These are phyloP conservation scores for Skeletonema marinoi DNA, from an alignment of 108 stramenopile genomes.

Conservation along the genomic window DNA sequence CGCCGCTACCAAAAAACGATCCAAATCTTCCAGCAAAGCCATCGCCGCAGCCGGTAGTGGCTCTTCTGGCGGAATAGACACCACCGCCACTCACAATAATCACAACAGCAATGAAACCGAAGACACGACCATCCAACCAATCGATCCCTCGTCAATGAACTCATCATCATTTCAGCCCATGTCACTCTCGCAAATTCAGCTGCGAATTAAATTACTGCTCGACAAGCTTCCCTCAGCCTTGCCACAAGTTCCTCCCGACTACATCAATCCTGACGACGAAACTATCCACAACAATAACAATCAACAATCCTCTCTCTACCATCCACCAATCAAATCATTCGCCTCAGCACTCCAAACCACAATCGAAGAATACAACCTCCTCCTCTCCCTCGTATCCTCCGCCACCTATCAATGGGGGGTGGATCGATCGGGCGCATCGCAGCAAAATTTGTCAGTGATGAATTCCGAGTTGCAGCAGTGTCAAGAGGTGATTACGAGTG, in stretches of 20 bases:
- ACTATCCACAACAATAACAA: background rate
- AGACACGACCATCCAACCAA: background rate
- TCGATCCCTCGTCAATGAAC: background rate
- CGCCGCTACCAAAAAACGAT: background rate
- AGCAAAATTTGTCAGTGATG: conserved; percentile 74
- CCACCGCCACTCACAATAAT: too few species aligned
- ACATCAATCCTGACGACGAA: background rate
- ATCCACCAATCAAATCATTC: conserved; percentile 51
- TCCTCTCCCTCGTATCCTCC: conserved; percentile 64
- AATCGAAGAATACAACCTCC: conserved; percentile 74
- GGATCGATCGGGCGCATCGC: conserved; percentile 81
- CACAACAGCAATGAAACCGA: background rate
- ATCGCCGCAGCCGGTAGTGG: background rate
- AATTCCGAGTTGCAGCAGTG: conserved; percentile 62
- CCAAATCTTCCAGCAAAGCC: too few species aligned
- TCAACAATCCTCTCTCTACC: background rate
- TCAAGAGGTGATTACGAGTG: conserved; percentile 71
- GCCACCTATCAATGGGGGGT: conserved; percentile 86
- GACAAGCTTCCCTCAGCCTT: conserved; percentile 49
- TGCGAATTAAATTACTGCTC: conserved; percentile 39
- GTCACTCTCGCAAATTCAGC: conserved; percentile 49
- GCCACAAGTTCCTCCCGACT: background rate
- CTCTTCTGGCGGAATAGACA: background rate
- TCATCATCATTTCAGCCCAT: conserved; percentile 1
- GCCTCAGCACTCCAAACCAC: conserved; percentile 62